phyloP scores from a whole-genome alignment of 2,329 filamentous ascomycete species.

The Cladosporium cucumerinum region DNA sequence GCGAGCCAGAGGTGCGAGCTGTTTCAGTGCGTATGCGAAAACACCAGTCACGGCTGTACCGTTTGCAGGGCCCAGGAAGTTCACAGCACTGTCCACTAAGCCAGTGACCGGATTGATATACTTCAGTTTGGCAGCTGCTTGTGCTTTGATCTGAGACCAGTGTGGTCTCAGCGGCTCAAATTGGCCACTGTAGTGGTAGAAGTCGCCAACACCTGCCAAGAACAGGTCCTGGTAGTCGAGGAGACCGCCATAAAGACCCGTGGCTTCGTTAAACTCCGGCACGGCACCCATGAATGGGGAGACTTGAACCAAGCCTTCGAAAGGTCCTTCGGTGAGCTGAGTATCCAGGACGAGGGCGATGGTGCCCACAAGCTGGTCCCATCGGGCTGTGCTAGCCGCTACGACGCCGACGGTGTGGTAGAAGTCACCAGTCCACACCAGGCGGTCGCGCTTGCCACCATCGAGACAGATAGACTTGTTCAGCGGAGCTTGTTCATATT shows the following conservation, averaged over 20 bases:
- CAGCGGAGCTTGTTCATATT: conserved; percentile 39
- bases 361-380: conserved; percentile 37
- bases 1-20: conserved; percentile 30
- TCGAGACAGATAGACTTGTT: conserved; percentile 40
- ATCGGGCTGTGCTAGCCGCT: conserved; percentile 35
- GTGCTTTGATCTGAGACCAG: conserved; percentile 30
- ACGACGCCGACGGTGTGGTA: conserved; percentile 42
- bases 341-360: conserved; percentile 34
- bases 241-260: conserved; percentile 19
- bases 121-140: conserved; percentile 21
- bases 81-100: conserved; percentile 22
- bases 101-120: conserved; percentile 31
- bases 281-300: conserved; percentile 18
- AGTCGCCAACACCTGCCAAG: conserved; percentile 29
- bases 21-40: conserved; percentile 29
- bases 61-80: conserved; percentile 33
- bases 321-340: conserved; percentile 19
- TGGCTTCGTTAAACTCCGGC: conserved; percentile 16
- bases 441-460: conserved; percentile 42
- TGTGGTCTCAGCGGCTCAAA: conserved; percentile 19
- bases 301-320: conserved; percentile 20
- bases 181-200: conserved; percentile 29
- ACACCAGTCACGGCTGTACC: conserved; percentile 30
- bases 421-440: conserved; percentile 45
- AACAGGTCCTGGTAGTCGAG: conserved; percentile 35